Evolutionary conservation across 768 basidiomycete species (phyloP).

Genomic region (Mycena rebaudengoi): DNA sequence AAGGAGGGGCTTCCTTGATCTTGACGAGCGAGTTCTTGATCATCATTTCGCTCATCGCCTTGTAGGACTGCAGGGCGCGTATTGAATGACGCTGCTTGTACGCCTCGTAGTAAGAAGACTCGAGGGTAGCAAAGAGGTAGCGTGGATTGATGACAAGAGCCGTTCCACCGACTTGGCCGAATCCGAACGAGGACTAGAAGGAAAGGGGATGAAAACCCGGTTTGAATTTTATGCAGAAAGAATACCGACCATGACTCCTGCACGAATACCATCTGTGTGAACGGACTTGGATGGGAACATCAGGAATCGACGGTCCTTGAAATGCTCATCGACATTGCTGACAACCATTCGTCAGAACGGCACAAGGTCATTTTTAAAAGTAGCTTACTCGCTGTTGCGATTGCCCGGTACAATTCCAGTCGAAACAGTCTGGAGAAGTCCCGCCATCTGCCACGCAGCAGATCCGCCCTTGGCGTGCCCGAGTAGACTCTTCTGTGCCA

Average conservation of each 20-base stretch:
- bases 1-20: constrained; percentile 94
- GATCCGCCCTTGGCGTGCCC: constrained; percentile 99
- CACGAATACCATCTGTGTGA: constrained; percentile 90
- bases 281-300: constrained; percentile 99
- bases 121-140: constrained; percentile 86
- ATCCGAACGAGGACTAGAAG: constrained; percentile 91
- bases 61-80: constrained; percentile 80
- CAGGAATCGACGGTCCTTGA: constrained; percentile 88
- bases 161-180: constrained; percentile 97
- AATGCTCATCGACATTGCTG: constrained; percentile 93
- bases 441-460: constrained; percentile 97
- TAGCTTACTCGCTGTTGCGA: constrained; percentile 91
- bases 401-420: constrained; percentile 94
- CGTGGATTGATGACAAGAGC: constrained; percentile 90
- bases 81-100: constrained; percentile 76
- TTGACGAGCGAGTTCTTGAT: constrained; percentile 92
- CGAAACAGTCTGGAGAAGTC: constrained; percentile 85
- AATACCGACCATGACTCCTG: constrained; percentile 79
- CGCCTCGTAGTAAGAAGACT: constrained; percentile 77
- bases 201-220: not conserved
- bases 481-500: constrained; percentile 97
- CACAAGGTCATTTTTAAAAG: not conserved
- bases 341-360: constrained; percentile 9
- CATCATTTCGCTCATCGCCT: constrained; percentile 96
- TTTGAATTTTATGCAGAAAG: not conserved